Percentiles rank a stretch among this genome's conserved stretches.
Evolutionary conservation across 306 rosid species (phyloP).

Genomic region (Ormosia semicastrata): DNA sequence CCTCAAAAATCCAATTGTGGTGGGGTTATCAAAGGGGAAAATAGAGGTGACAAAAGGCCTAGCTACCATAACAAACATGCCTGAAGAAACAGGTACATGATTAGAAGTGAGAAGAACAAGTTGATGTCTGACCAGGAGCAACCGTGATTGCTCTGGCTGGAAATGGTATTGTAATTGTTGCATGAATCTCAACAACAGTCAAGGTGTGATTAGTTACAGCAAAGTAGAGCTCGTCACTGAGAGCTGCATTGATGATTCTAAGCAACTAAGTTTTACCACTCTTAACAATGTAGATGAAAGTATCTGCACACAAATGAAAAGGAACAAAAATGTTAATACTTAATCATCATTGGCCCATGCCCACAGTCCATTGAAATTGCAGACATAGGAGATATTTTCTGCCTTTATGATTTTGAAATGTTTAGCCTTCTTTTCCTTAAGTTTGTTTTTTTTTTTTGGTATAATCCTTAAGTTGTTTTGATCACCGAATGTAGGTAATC

Average conservation of each 20-base stretch:
- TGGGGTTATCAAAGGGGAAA: constrained; percentile 59
- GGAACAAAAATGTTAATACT: background rate
- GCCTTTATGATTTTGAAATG: background rate
- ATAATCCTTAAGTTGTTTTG: background rate
- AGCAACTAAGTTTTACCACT: constrained; percentile 60
- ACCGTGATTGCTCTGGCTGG: constrained; percentile 60
- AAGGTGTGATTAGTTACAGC: constrained; percentile 51
- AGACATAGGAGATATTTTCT: background rate
- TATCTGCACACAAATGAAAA: constrained; percentile 42
- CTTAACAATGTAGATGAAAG: constrained; percentile 50
- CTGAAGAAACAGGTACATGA: too few species aligned
- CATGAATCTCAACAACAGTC: constrained; percentile 62
- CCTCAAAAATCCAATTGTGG: constrained; percentile 52
- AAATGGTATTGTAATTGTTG: constrained; percentile 60
- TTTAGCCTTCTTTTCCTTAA: background rate
- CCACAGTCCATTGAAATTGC: background rate
- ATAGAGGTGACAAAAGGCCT: constrained; percentile 34
- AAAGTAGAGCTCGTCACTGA: constrained; percentile 61
- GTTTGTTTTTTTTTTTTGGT: too few species aligned
- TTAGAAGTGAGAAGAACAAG: constrained; percentile 44
- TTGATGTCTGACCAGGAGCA: constrained; percentile 69
- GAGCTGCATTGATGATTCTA: constrained; percentile 66
- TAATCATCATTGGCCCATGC: background rate
- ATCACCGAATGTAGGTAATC: background rate
- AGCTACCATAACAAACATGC: too few species aligned